Evolutionary conservation across 306 rosid species (phyloP), one percentile per base, ranked within the genome.

Genomic region (Calophaca sinica): DNA sequence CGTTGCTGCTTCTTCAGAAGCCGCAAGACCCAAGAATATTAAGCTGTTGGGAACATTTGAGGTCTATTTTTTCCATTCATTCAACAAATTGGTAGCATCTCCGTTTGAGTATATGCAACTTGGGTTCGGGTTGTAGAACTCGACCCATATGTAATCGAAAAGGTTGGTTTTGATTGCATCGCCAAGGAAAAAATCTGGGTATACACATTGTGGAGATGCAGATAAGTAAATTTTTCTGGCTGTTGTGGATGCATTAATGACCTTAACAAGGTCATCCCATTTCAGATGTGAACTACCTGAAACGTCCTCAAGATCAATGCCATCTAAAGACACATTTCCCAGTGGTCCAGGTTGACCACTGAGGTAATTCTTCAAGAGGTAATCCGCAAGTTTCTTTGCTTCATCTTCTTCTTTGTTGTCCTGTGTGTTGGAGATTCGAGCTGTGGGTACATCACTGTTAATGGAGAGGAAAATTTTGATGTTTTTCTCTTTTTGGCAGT

Each of bases 141-240:
- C 84, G 15, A 89, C 87, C 88, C 88, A 88, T 2, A 86, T 78
- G 6, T 71, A 82, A 55, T 88, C 88, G 2, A 88, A 67, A 12
- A 82, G 42, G 0, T 90, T 87, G 0, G 90, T 82, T 15, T 32
- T 7, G 4, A 88, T 70, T 0, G 86, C 86, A 0, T 15, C 0
- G 20, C 33, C 75, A 0, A 84, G 75, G 33, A 54, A 50, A 0
- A 6, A 26, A 42, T 77, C 82, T 0, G 83, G 90, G 65, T 29
- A 61, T 0, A 63, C 66, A 11, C 52, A 9, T 11, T 52, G 28
- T 52, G 58, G 58, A 14, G 58, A 14, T 14, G 31, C 31, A 52
- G 58, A 52, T 6, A 52, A 6, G 31, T 52, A 38, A 0, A 38
- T 7, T 38, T 38, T 38, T 4, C 42, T 38, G 2, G 4, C 42